These are phyloP conservation scores for Niebla homalea DNA, from an alignment of 495 filamentous ascomycete species.

Conservation along the genomic window DNA sequence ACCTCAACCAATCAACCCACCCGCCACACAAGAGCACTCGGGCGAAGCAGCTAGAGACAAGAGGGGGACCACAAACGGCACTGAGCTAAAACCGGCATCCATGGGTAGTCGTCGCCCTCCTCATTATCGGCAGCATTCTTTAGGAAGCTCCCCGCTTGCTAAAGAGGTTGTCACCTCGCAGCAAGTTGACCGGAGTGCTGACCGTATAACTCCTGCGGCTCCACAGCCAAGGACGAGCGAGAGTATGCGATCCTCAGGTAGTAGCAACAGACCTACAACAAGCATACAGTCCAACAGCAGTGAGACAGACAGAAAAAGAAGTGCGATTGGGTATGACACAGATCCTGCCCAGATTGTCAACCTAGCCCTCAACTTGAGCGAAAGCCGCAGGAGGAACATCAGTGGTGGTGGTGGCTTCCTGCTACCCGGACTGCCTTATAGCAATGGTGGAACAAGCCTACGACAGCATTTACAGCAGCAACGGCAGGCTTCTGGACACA, in stretches of 20 bases:
- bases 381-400: conserved; percentile 52
- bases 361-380: conserved; percentile 77
- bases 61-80: conserved; percentile 7
- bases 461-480: conserved; percentile 55
- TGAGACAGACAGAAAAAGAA: not conserved
- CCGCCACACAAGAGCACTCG: too few species aligned
- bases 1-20: too few species aligned
- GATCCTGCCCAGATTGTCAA: conserved; percentile 82
- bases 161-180: conserved; percentile 13
- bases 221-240: not conserved
- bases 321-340: conserved; percentile 38
- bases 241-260: conserved; percentile 1
- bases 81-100: conserved; percentile 6
- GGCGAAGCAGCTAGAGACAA: conserved; percentile 12
- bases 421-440: conserved; percentile 10
- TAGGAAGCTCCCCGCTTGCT: conserved; percentile 18
- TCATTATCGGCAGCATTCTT: conserved; percentile 4
- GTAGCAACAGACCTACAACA: conserved; percentile 1
- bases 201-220: not conserved
- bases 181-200: not conserved
- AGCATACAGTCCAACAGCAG: not conserved
- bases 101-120: not conserved
- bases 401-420: conserved; percentile 23
- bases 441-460: conserved; percentile 37
- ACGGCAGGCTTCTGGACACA: conserved; percentile 40